Conservation (phyloP, 106 monocot genomes). For the Dioscorea zingiberensis region DNA sequence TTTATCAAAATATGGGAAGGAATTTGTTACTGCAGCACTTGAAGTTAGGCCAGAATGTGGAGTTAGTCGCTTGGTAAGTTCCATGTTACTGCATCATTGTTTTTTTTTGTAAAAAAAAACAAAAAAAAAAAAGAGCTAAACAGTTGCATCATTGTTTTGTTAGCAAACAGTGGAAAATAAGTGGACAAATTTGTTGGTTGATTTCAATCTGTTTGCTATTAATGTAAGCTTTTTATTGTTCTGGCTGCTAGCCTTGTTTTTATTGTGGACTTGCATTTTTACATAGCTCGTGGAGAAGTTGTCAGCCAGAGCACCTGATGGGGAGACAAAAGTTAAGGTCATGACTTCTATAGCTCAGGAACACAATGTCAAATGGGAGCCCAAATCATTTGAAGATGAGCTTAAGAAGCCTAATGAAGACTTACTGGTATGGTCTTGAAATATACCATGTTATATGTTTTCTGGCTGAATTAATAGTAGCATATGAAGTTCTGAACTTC, state of each 20-base stretch:
- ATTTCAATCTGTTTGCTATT: not conserved
- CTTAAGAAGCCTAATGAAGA: conserved; percentile 44
- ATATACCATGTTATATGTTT: not conserved
- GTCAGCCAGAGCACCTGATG: conserved; percentile 70
- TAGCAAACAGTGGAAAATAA: not conserved
- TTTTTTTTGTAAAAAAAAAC: too few species aligned
- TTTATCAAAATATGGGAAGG: conserved; percentile 83
- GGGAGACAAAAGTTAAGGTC: conserved; percentile 57
- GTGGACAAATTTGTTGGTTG: not conserved
- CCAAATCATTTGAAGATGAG: conserved; percentile 64
- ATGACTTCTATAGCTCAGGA: conserved; percentile 67
- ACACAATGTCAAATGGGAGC: conserved; percentile 76
- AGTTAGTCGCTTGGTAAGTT: conserved; percentile 61
- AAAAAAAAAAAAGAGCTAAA: too few species aligned
- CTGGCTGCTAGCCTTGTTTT: not conserved
- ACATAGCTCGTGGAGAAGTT: conserved; percentile 79
- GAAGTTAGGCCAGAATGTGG: conserved; percentile 88
- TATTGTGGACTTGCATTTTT: too few species aligned
- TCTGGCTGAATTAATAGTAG: too few species aligned
- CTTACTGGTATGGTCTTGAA: conserved; percentile 35
- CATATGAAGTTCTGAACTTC: too few species aligned
- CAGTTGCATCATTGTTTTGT: not conserved
- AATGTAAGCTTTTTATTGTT: not conserved
- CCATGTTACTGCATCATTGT: not conserved
- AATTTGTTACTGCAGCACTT: conserved; percentile 59